Evolutionary conservation across 805 yeast species (phyloP).

Genomic region (Metschnikowia anglica): DNA sequence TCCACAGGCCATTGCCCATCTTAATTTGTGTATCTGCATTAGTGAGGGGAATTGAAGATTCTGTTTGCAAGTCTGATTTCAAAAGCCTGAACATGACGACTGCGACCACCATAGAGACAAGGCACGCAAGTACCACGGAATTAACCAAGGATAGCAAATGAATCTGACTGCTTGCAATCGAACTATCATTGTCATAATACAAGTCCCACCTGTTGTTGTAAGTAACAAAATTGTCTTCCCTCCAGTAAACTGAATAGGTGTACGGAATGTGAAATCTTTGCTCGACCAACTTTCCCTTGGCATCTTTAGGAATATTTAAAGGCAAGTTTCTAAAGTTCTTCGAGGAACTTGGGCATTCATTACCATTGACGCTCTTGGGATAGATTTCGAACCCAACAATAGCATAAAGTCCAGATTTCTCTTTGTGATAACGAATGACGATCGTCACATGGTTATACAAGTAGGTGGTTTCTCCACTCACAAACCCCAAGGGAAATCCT

Average conservation of each 20-base stretch:
- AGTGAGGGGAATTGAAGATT: slow-evolving; percentile 24
- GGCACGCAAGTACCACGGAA: slow-evolving; percentile 61
- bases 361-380: slow-evolving; percentile 72
- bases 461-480: slow-evolving; percentile 53
- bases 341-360: slow-evolving; percentile 72
- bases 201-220: slow-evolving; percentile 74
- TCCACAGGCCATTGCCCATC: slow-evolving; percentile 42
- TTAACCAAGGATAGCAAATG: slow-evolving; percentile 80
- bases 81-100: slow-evolving; percentile 59
- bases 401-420: slow-evolving; percentile 42
- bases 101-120: slow-evolving; percentile 64
- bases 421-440: slow-evolving; percentile 67
- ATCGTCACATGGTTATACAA: slow-evolving; percentile 79
- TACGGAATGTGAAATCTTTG: slow-evolving; percentile 58
- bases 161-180: slow-evolving; percentile 46
- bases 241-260: slow-evolving; percentile 85
- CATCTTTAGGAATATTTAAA: slow-evolving; percentile 37
- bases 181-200: slow-evolving; percentile 57
- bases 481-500: slow-evolving; percentile 83
- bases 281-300: slow-evolving; percentile 22
- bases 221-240: slow-evolving; percentile 67
- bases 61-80: slow-evolving; percentile 46
- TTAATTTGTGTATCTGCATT: slow-evolving; percentile 5
- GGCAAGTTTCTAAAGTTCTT: slow-evolving; percentile 58
- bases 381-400: slow-evolving; percentile 90